Base-by-base conservation (phyloP, 2,329 filamentous ascomycete species). In the Paraconiothyrium sp. region DNA sequence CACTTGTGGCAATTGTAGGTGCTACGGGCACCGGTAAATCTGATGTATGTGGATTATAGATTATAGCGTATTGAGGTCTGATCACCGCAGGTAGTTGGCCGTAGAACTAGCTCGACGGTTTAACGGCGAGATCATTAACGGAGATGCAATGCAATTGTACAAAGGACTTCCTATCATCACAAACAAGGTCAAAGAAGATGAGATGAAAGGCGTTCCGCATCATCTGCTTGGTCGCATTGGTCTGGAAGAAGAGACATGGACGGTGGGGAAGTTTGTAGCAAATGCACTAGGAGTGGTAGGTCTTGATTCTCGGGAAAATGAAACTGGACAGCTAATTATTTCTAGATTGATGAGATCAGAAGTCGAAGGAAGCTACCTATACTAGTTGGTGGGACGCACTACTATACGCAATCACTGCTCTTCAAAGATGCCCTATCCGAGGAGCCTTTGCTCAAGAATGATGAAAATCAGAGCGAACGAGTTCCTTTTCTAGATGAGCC, bases 111-210 rank as follows among this genome's bases (percentile, higher is more conserved):
- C 96, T 0, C 85, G 85, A 46, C 88, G 86, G 24, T 94, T 93
- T 79, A 90, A 95, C 78, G 95, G 96, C 74, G 95, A 99, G 79
- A 87, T 99, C 56, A 93, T 99, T 81, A 99, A 99, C 76, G 92
- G 92, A 50, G 95, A 99, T 83, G 95, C 95, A 43, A 97, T 99
- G 93, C 95, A 99, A 77, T 89, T 99, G 81, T 99, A 99, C 78
- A 86, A 87, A 57, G 95, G 95, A 2, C 83, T 99, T 47, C 93
- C 95, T 5, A 90, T 98, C 66, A 94, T 98, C 69, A 99, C 95
- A 30, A 99, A 99, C 78, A 97, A 98, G 76, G 91, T 98, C 61
- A 88, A 92, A 0, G 56, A 75, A 0, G 84, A 88, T 22, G 94
- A 98, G 76, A 89, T 89, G 72, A 86, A 90, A 63, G 92, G 90